phyloP scores from a whole-genome alignment of 2,329 filamentous ascomycete species.

The Pseudocercospora ulei region DNA sequence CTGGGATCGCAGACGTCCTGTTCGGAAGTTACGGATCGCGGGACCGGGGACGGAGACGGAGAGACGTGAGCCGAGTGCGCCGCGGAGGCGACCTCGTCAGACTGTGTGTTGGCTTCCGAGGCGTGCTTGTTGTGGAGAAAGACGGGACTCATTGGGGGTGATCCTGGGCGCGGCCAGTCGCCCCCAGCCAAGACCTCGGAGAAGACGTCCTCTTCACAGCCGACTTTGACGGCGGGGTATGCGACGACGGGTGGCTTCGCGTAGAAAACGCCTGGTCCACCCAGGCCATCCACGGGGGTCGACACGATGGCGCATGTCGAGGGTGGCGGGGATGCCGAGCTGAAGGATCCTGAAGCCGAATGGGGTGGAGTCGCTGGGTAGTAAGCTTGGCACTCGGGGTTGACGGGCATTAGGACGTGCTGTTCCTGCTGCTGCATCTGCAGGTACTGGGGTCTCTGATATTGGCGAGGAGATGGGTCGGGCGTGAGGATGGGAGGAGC shows the following conservation, averaged over 20 bases:
- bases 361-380: conserved; percentile 80
- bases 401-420: conserved; percentile 43
- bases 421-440: conserved; percentile 50
- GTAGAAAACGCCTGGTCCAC: conserved; percentile 48
- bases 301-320: conserved; percentile 65
- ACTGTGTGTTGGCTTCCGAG: conserved; percentile 43
- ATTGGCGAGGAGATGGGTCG: conserved; percentile 62
- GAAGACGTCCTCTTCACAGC: conserved; percentile 59
- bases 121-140: conserved; percentile 59
- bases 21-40: conserved; percentile 58
- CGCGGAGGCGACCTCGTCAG: conserved; percentile 61
- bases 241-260: conserved; percentile 33
- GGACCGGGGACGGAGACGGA: conserved; percentile 72
- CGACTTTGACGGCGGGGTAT: conserved; percentile 59
- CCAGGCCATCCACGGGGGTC: conserved; percentile 74
- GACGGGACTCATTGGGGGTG: conserved; percentile 79
- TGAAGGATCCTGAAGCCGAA: conserved; percentile 74
- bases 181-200: conserved; percentile 62
- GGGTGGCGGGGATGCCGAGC: conserved; percentile 73
- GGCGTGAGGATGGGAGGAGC: conserved; percentile 60
- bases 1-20: conserved; percentile 75
- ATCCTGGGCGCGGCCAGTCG: conserved; percentile 67
- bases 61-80: conserved; percentile 60
- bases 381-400: conserved; percentile 63
- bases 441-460: conserved; percentile 65